These are phyloP conservation scores for Zizania palustris DNA, from an alignment of 202 grass and related monocot species.

Conservation along the genomic window DNA sequence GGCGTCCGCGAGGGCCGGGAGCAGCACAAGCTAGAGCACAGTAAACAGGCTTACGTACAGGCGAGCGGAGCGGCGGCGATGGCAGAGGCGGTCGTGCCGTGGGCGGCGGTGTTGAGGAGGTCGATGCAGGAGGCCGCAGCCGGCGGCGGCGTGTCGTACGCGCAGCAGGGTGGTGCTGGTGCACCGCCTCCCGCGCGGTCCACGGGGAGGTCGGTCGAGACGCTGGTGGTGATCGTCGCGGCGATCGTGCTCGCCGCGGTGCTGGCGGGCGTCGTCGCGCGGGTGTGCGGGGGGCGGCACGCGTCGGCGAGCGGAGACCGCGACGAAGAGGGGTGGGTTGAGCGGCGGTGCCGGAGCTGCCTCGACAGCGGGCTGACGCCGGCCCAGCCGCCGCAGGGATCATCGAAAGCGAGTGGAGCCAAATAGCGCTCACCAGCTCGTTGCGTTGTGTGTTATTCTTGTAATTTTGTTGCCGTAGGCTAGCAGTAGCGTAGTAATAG, in stretches of 20 bases:
- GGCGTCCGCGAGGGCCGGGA: neutral
- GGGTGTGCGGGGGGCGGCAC: constrained; percentile 68
- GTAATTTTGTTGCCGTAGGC: neutral
- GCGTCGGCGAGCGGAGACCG: constrained; percentile 42
- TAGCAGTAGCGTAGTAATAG: neutral
- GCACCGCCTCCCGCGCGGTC: constrained; percentile 28
- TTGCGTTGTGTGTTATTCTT: neutral
- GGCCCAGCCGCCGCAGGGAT: neutral
- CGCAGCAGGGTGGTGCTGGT: neutral
- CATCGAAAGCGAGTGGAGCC: constrained; percentile 45
- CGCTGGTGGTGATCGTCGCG: constrained; percentile 84
- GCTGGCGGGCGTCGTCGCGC: constrained; percentile 70
- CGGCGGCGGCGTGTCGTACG: constrained; percentile 30
- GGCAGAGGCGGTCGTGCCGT: constrained; percentile 13
- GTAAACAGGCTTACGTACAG: too few relatives aligned
- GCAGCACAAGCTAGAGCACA: too few relatives aligned
- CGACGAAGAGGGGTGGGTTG: constrained; percentile 77
- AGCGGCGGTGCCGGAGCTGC: constrained; percentile 74
- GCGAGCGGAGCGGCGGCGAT: too few relatives aligned
- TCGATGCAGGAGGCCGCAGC: constrained; percentile 46
- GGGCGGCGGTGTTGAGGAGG: constrained; percentile 30
- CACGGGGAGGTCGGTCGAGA: constrained; percentile 63
- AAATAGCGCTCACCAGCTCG: constrained; percentile 37
- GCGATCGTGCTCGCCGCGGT: constrained; percentile 76
- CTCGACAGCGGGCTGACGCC: constrained; percentile 72